Evolutionary conservation across 108 stramenopile genomes (phyloP).

Genomic region (Stephanodiscus minutulus): DNA sequence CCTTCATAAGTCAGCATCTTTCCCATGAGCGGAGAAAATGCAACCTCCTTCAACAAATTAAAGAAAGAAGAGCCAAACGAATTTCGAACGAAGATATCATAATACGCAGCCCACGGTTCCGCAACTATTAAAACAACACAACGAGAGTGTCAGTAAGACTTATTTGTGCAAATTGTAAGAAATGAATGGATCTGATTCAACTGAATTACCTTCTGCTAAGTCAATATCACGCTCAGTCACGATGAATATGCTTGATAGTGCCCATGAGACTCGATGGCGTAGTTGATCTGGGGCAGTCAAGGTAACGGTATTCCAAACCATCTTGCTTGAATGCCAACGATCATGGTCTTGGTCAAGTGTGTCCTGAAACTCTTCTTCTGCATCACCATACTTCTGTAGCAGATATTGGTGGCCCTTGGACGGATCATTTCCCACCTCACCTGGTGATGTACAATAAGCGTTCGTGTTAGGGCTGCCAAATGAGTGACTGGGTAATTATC

Average conservation of each 20-base stretch:
- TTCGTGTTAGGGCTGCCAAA: no score
- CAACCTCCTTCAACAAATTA: constrained; percentile 44
- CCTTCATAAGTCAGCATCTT: constrained; percentile 37
- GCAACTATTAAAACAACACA: no score
- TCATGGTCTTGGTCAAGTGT: constrained; percentile 48
- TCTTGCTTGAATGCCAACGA: constrained; percentile 22
- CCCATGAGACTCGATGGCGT: constrained; percentile 60
- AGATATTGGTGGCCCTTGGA: constrained; percentile 33
- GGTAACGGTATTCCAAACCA: constrained; percentile 40
- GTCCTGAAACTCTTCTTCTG: constrained; percentile 21
- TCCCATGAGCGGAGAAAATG: constrained; percentile 47
- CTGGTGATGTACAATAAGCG: no score
- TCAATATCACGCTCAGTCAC: constrained; percentile 28
- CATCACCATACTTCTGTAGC: constrained; percentile 33
- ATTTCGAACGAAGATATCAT: constrained; percentile 56
- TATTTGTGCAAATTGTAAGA: no score
- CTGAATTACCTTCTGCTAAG: constrained; percentile 15
- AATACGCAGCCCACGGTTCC: constrained; percentile 40
- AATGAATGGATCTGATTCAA: no score
- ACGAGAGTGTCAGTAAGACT: no score
- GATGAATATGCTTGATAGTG: constrained; percentile 44
- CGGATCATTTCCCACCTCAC: constrained; percentile 40
- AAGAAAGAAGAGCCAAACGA: constrained; percentile 48
- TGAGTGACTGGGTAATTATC: no score
- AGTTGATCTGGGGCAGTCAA: constrained; percentile 47